Evolutionary conservation across 345 rosid genomes (phyloP).

Genomic region (Nasturtium officinale): DNA sequence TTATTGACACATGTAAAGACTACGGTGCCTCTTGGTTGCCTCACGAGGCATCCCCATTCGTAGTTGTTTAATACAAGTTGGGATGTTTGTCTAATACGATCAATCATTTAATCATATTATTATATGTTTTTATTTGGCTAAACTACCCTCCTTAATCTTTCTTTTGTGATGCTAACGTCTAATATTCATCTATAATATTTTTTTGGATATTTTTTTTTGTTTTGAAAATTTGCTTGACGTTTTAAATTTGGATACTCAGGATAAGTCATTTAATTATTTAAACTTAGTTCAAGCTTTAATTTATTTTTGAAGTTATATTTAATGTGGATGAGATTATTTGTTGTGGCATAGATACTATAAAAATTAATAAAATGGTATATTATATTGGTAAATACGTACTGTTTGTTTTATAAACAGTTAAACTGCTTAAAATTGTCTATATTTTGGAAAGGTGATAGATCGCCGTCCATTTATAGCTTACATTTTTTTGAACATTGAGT

Average conservation of each 20-base stretch:
- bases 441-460: background rate
- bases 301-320: background rate
- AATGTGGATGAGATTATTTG: background rate
- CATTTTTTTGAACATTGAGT: background rate
- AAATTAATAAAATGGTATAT: background rate
- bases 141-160: background rate
- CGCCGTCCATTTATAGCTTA: background rate
- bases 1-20: background rate
- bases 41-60: background rate
- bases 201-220: background rate
- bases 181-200: background rate
- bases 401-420: background rate
- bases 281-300: background rate
- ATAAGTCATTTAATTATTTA: background rate
- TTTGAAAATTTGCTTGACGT: background rate
- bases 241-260: background rate
- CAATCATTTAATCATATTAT: background rate
- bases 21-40: background rate
- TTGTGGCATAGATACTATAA: background rate
- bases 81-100: background rate
- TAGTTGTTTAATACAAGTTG: background rate
- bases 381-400: background rate
- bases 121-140: background rate
- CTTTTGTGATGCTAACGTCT: background rate
- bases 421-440: background rate